Base-by-base conservation (phyloP, 805 yeast genomes). In the Pichia heedii region DNA sequence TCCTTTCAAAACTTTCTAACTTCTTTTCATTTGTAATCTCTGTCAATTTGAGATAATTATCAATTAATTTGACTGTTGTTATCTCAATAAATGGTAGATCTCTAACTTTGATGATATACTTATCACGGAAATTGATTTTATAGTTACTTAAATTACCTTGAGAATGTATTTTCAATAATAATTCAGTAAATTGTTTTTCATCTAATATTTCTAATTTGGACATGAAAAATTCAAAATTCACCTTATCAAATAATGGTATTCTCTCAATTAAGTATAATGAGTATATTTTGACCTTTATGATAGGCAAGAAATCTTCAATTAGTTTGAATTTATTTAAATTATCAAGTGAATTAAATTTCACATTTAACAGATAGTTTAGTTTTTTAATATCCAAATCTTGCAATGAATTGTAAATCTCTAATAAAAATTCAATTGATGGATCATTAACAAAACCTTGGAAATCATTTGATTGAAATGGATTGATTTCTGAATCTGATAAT, bases 401-500 rank as follows among this genome's bases (percentile, higher is more conserved):
- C 33, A 60, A 59, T n/a, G 50, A 36, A 16, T 52, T 47, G 40
- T 58, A 62, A 11, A 63, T 20, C 19, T 54, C 46, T 56, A 62
- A 53, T 30, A 62, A 41, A 22, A 40, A 40, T 22, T 49, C 42
- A 27, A 62, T 48, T 5, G 45, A 46, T 7, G 47, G 40, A 2
- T 49, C 19, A 33, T 54, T 53, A 10, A 54, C 34, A 42, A 62
- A 61, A 9, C 65, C 62, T 44, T 62, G 65, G 42, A 84, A 79
- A 57, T 83, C 90, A 54, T 78, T 84, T 0, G 85, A 75, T 49
- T 79, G 83, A 52, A 83, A 81, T 2, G 86, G 85, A 53, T 80
- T 78, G 42, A 83, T 74, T 48, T 76, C 80, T 36, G 72, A 77
- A 43, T 79, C 80, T n/a, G 77, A 69, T 36, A 85, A 63, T 40